Base-by-base conservation (phyloP, 1,139 yeast species). In the Suhomyces bolitotheri region DNA sequence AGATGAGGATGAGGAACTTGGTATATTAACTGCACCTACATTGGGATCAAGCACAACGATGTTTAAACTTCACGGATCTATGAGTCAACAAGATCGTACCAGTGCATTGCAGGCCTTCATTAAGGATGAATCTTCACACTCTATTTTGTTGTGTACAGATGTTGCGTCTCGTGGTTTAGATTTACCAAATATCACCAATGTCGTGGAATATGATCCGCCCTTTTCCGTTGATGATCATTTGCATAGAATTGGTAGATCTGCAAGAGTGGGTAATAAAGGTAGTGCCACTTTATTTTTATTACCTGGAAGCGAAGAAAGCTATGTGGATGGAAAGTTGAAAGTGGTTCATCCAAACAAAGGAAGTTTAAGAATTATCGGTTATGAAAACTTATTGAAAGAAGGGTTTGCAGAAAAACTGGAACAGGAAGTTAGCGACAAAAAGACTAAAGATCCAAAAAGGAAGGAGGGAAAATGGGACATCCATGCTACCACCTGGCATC, bases 401-500 rank as follows among this genome's bases (percentile, higher is more conserved):
- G 89, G 90, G 0, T 87, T 86, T 59, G 82, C 76, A 7, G 66
- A 65, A 27, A 48, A 41, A 2, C 29, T 29, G 6, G 44, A 34
- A 15, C 41, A 44, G 25, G 39, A 35, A 11, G 35, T 16, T 24
- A 20, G 29, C 5, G 45, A 45, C 9, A 33, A 38, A 16, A 40
- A 41, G 25, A 15, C 28, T 7, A 25, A 33, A 4, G 67, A 60
- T 30, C 66, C 66, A 1, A 63, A 60, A 35, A 51, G 54, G 15
- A 60, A 63, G 47, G 47, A 60, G 42, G 62, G 71, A 40, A 75
- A 79, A 34, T 94, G 97, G 97, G 97, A 90, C 58, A 79, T 82
- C 20, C 90, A 86, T 54, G 98, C 97, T 3, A 92, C 99, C 0
- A 88, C 96, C 1, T 90, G 95, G 94, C 99, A 92, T 58, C 69